These are phyloP conservation scores for Botrytis paeoniae DNA, from an alignment of 2,329 filamentous ascomycete genomes.

Conservation along the genomic window DNA sequence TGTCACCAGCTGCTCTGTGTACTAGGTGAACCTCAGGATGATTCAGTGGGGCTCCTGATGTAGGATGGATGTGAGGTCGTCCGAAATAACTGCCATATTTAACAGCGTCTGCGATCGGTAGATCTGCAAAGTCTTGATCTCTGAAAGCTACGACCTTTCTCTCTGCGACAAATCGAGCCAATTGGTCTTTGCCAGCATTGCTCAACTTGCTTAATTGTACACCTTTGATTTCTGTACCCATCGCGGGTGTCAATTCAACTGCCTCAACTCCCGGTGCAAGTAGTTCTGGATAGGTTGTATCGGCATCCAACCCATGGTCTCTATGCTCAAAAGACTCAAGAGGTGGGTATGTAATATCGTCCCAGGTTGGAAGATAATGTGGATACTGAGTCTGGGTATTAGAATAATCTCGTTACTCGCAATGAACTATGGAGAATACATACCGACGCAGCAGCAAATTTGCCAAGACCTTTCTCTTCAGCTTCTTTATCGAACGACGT, in stretches of 20 bases:
- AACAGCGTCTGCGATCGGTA: conserved; percentile 67
- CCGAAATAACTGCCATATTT: conserved; percentile 74
- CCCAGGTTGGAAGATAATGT: conserved; percentile 71
- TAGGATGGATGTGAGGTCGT: conserved; percentile 77
- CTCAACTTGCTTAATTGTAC: conserved; percentile 68
- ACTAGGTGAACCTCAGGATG: conserved; percentile 76
- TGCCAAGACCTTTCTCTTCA: conserved; percentile 34
- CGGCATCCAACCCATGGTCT: conserved; percentile 74
- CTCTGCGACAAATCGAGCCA: conserved; percentile 71
- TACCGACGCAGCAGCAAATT: conserved; percentile 34
- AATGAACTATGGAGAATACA: conserved; percentile 1
- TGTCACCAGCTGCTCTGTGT: conserved; percentile 66
- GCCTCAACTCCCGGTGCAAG: conserved; percentile 52
- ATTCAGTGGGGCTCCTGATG: conserved; percentile 70
- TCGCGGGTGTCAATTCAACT: conserved; percentile 66
- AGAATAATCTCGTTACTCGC: neutral
- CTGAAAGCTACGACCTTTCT: conserved; percentile 78
- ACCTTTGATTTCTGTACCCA: conserved; percentile 68
- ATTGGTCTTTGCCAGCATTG: conserved; percentile 69
- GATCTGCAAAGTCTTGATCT: conserved; percentile 67
- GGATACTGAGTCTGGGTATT: conserved; percentile 13
- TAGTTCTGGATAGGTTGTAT: conserved; percentile 66
- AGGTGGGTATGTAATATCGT: conserved; percentile 60
- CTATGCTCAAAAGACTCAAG: conserved; percentile 68
- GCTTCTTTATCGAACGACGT: conserved; percentile 35